phyloP scores from a whole-genome alignment of 495 filamentous ascomycete species.

The Monascus purpureus region DNA sequence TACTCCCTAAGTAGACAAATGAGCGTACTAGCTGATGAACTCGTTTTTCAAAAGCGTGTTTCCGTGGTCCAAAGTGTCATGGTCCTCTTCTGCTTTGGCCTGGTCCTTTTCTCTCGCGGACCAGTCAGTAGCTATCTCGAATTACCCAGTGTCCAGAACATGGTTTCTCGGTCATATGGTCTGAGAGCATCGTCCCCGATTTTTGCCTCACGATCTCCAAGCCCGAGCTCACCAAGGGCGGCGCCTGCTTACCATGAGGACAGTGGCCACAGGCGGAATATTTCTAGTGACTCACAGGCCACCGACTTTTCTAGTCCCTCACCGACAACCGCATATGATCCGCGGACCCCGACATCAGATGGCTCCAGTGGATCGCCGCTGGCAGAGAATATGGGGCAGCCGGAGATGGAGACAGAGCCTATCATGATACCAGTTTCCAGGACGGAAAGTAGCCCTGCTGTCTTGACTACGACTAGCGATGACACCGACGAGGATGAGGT shows the following conservation, averaged over 20 bases:
- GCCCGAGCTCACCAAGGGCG: constrained; percentile 29
- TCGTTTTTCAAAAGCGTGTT: constrained; percentile 93
- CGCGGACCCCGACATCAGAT: constrained; percentile 33
- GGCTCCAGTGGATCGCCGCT: constrained; percentile 9
- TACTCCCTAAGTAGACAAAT: constrained; percentile 69
- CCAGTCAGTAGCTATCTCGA: constrained; percentile 36
- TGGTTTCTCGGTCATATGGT: constrained; percentile 37
- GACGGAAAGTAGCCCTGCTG: constrained; percentile 28
- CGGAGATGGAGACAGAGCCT: constrained; percentile 9
- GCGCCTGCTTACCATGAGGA: constrained; percentile 23
- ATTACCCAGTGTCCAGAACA: constrained; percentile 41
- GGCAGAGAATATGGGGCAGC: constrained; percentile 5
- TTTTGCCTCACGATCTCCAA: constrained; percentile 29
- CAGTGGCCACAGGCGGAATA: constrained; percentile 21
- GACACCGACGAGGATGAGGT: constrained; percentile 6
- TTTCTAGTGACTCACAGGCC: constrained; percentile 28
- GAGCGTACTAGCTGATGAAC: constrained; percentile 77
- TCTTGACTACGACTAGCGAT: constrained; percentile 10
- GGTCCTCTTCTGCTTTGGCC: constrained; percentile 70
- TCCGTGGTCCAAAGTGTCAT: constrained; percentile 77
- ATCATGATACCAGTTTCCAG: constrained; percentile 13
- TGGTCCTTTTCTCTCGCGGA: constrained; percentile 64
- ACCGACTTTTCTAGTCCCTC: no score
- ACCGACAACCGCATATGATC: constrained; percentile 28
- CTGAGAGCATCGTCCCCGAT: constrained; percentile 26